Evolutionary conservation across 768 basidiomycete genomes (phyloP), one percentile per base, ranked within the genome.

Genomic region (Suillus ampliporus): DNA sequence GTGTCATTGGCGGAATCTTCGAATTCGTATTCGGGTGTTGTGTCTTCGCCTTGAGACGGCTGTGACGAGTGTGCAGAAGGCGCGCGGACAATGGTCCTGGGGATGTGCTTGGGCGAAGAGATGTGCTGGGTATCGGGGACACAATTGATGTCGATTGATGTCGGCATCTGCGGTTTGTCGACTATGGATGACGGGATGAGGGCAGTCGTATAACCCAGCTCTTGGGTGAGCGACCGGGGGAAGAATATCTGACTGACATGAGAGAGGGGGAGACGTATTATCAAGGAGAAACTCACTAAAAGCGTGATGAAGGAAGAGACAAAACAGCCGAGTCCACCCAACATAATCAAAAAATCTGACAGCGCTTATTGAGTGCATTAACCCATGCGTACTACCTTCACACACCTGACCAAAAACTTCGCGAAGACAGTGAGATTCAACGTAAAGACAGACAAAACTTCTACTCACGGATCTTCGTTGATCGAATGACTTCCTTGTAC

Each of bases 261-360:
- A 31, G 43, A 31, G 43, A 41, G 28, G n/a, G n/a, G 34, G 40
- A 7, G 38, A 48, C 40, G 11, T 17, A 35, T 60, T 34, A 26
- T 54, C 35, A 53, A 48, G 26, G 44, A n/a, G 31, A 61, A 26
- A 74, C 87, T 69, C 69, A 92, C 92, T 37, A 94, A 80, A 37
- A 94, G 80, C 4, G 92, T 94, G 26, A 94, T 90, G 19, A 86
- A 86, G 28, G 92, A 92, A 4, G 92, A 94, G 23, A 91, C 81
- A 69, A 93, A 87, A 67, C 88, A 88, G 15, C 92, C 92, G 35
- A 94, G 82, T 19, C 83, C 91, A 23, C 86, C 88, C 58, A 89
- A 67, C 85, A 91, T 88, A 51, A 89, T 74, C 11, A 93, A 78
- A 61, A 91, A 84, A 73, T 94, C 92, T 85, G 56, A 40, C 15